These are phyloP conservation scores for Thelonectria discophora DNA, from an alignment of 2,329 filamentous ascomycete genomes.

Conservation along the genomic window DNA sequence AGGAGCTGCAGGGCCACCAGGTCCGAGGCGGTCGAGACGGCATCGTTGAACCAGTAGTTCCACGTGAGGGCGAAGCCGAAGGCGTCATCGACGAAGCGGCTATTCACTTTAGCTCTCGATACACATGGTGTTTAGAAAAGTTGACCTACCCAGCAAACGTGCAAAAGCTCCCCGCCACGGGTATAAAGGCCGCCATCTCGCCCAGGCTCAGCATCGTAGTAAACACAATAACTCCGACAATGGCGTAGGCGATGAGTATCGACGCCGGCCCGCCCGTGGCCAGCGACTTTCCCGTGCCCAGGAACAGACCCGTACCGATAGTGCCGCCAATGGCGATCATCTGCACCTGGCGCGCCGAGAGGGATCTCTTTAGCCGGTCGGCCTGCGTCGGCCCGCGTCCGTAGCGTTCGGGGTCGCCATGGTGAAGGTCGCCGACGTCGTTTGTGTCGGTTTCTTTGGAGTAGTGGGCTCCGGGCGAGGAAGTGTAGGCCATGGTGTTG, in stretches of 20 bases:
- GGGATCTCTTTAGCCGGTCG: slow-evolving; percentile 62
- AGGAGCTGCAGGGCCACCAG: slow-evolving; percentile 63
- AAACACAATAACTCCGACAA: slow-evolving; percentile 66
- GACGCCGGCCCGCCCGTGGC: slow-evolving; percentile 68
- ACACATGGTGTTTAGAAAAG: too few relatives aligned
- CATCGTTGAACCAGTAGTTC: slow-evolving; percentile 75
- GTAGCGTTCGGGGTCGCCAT: slow-evolving; percentile 12
- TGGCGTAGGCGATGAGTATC: slow-evolving; percentile 64
- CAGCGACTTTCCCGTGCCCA: slow-evolving; percentile 68
- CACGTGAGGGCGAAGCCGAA: slow-evolving; percentile 64
- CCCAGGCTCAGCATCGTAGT: slow-evolving; percentile 67
- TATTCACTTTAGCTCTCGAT: slow-evolving; percentile 1
- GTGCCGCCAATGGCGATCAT: slow-evolving; percentile 72
- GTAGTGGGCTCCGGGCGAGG: slow-evolving; percentile 7
- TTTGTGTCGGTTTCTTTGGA: slow-evolving; percentile 32
- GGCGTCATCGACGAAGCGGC: slow-evolving; percentile 61
- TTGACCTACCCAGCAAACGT: slow-evolving; percentile 57
- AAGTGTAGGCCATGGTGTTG: slow-evolving; percentile 22
- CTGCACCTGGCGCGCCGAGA: slow-evolving; percentile 70
- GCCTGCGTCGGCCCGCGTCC: slow-evolving; percentile 39
- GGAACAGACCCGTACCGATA: slow-evolving; percentile 69
- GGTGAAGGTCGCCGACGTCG: slow-evolving; percentile 37
- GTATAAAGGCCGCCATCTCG: slow-evolving; percentile 66
- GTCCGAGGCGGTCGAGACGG: slow-evolving; percentile 62
- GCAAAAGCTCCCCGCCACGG: slow-evolving; percentile 64